These are phyloP conservation scores for Clohesyomyces aquaticus DNA, from an alignment of 495 filamentous ascomycete genomes.

Conservation along the genomic window DNA sequence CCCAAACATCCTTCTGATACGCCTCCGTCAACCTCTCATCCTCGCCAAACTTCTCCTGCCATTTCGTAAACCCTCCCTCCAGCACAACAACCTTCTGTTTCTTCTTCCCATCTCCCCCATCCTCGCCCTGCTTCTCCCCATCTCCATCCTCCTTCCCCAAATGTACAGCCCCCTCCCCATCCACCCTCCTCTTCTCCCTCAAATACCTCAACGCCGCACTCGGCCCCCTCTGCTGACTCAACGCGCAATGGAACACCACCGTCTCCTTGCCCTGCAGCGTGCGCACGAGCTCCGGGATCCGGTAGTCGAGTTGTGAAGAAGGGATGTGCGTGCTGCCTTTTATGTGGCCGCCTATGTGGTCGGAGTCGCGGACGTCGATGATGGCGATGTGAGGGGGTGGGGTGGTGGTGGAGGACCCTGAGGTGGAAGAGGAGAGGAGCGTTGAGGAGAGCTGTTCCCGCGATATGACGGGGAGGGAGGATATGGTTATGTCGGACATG, in stretches of 20 bases:
- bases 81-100: conserved; percentile 71
- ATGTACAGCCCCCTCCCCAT: conserved; percentile 47
- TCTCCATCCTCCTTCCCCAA: conserved; percentile 55
- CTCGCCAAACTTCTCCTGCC: conserved; percentile 83
- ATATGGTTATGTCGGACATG: conserved; percentile 35
- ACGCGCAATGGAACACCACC: conserved; percentile 94
- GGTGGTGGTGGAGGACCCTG: conserved; percentile 5
- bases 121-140: conserved; percentile 54
- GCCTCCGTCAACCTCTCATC: conserved; percentile 83
- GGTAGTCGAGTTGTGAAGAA: conserved; percentile 69
- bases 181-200: conserved; percentile 61
- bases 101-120: conserved; percentile 26
- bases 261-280: conserved; percentile 75
- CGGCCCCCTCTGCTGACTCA: conserved; percentile 86
- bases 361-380: conserved; percentile 88
- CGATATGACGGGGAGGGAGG: conserved; percentile 19
- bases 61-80: conserved; percentile 84
- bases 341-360: conserved; percentile 95
- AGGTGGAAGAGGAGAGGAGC: conserved; percentile 21
- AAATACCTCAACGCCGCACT: conserved; percentile 70
- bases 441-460: conserved; percentile 35
- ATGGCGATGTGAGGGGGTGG: conserved; percentile 62
- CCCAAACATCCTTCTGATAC: conserved; percentile 86
- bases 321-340: conserved; percentile 71
- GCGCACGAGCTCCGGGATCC: conserved; percentile 78